Conservation (phyloP, 2,329 filamentous ascomycete species). For the Diaporthe australafricana region DNA sequence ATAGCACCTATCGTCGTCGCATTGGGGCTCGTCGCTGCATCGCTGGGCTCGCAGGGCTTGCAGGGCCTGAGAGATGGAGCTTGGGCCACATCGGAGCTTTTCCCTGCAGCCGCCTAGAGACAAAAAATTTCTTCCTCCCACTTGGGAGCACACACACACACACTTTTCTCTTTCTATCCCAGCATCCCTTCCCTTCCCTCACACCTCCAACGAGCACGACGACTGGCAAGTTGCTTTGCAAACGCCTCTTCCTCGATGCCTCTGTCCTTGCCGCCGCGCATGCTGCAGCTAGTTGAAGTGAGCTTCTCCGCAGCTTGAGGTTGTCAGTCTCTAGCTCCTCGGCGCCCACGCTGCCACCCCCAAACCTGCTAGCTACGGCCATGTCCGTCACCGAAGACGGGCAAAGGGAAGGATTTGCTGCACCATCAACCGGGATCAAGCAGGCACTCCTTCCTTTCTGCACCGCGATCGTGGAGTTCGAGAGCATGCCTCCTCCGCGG, state of each 20-base stretch:
- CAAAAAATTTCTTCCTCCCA: slow-evolving; percentile 14
- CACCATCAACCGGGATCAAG: slow-evolving; percentile 6
- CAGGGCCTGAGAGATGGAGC: too few species aligned
- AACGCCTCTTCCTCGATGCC: background rate
- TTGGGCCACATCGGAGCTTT: slow-evolving; percentile 22
- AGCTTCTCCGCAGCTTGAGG: slow-evolving; percentile 20
- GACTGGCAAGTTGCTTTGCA: background rate
- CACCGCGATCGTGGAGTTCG: background rate
- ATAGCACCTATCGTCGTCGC: background rate
- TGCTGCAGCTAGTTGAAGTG: background rate
- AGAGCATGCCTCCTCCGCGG: background rate
- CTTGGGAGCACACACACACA: background rate
- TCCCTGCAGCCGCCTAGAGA: slow-evolving; percentile 6
- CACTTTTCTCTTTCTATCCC: background rate
- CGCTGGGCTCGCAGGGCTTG: background rate
- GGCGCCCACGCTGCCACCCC: slow-evolving; percentile 23
- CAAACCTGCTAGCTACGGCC: background rate
- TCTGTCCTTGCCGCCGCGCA: background rate
- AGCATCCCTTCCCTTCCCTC: slow-evolving; percentile 9
- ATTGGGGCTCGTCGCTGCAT: background rate
- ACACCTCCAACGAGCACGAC: background rate
- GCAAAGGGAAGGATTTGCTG: slow-evolving; percentile 1
- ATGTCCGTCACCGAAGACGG: slow-evolving; percentile 23
- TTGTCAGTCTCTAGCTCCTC: slow-evolving; percentile 11
- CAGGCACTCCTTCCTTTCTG: background rate